phyloP scores from a whole-genome alignment of 2,329 filamentous ascomycete species.

The Aureobasidium subglaciale region DNA sequence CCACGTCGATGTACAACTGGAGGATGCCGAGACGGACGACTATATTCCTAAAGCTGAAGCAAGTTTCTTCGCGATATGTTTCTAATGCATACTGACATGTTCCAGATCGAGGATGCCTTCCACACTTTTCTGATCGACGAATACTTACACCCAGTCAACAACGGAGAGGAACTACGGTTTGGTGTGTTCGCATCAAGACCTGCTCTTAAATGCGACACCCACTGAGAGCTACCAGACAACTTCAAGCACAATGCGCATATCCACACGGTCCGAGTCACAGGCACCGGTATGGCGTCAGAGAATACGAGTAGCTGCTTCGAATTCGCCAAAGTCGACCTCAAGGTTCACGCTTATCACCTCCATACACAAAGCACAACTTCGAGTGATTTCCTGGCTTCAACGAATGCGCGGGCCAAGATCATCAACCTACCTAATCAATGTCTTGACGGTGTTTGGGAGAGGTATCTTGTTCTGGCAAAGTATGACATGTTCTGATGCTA shows the following conservation, averaged over 20 bases:
- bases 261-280: neutral
- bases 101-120: constrained; percentile 2
- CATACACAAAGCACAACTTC: constrained; percentile 21
- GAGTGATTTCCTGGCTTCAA: no score
- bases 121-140: neutral
- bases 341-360: constrained; percentile 38
- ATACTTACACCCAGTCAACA: neutral
- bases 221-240: neutral
- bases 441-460: constrained; percentile 39
- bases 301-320: constrained; percentile 26
- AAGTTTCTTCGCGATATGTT: neutral
- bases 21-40: neutral
- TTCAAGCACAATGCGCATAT: neutral
- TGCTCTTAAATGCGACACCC: neutral
- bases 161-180: neutral
- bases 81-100: neutral
- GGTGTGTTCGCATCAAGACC: neutral
- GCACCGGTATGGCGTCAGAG: neutral
- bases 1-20: constrained; percentile 3
- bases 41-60: neutral
- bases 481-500: neutral
- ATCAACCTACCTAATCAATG: constrained; percentile 32
- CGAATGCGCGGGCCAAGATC: constrained; percentile 31
- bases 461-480: neutral
- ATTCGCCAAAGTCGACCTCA: constrained; percentile 32